Base-by-base conservation (phyloP, 1,284 basidiomycete species). In the Polyporus tsugae region DNA sequence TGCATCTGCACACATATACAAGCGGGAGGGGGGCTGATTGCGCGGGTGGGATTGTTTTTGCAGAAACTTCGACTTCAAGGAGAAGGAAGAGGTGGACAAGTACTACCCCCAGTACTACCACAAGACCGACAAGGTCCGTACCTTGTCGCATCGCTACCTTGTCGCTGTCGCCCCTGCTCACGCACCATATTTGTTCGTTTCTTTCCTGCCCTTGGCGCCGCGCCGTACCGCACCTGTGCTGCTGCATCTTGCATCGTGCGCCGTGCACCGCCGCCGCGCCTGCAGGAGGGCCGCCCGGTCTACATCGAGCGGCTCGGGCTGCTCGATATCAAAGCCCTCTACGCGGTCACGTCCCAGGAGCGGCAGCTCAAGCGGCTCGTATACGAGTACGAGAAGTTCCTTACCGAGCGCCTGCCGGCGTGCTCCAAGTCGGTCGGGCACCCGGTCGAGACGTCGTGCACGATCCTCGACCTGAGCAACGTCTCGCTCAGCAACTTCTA, bases 101-200 rank as follows among this genome's bases (percentile, higher is more conserved):
- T 95, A 94, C 78, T 99, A 98, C 80, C 97, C 97, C 1, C 95
- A 98, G 78, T 99, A 89, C 82, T 97, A 99, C 81, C 97, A 98
- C 85, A 97, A 97, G 85, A 94, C 86, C 73, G 97, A 99, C 87
- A 95, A 93, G 84, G 95, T 95, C 63, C 42, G 52, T 15, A 22
- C 17, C 46, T 6, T 22, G 35, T 46, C 38, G 36, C 41, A 10
- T 17, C 52, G 39, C 41, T 11, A n/a, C 46, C 4, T 11, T 25
- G 46, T 29, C 46, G 6, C 22, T 42, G 15, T 44, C 2, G 53
- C 42, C 39, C 38, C n/a, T 22, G 39, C 58, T 42, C 58, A 42
- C 58, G 25, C 38, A 11, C 58, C 22, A 29, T 29, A 39, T 38
- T n/a, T 39, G 15, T 19, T 15, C 39, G 22, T 41, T n/a, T 39